Base-by-base conservation (phyloP, 176 grass and related monocot species). In the Canna indica region DNA sequence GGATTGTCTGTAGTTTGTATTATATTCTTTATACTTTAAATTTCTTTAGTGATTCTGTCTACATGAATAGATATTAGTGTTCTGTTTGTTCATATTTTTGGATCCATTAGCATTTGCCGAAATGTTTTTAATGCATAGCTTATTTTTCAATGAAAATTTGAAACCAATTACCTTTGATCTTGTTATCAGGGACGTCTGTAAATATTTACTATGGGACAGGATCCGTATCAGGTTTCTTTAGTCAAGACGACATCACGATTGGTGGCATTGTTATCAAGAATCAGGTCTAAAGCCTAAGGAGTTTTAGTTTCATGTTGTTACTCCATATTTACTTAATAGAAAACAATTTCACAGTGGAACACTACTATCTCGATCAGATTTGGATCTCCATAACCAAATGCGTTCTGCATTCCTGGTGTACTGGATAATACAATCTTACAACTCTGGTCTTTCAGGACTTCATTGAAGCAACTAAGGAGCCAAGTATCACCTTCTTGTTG, bases 391-490 rank as follows among this genome's bases (percentile, higher is more conserved):
- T 16, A 15, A 58, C 30, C 22, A 17, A 17, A 36, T 16, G 20
- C 11, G 41, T 66, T 41, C 47, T 78, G 18, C 17, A 22, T 57
- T 36, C n/a, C n/a, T 36, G 18, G 50, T 48, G 29, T 26, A 56
- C 41, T 38, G 15, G 24, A 65, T 39, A 36, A 34, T 28, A 36
- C 22, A 26, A 14, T 38, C 29, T 24, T 6, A 33, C 24, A 73
- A 25, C 0, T 13, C 15, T 29, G 53, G 41, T n/a, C 2, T 83
- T 39, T 79, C 71, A 96, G 92, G 85, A 76, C 44, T 96, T 96
- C 30, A 96, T 96, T 88, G 92, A 96, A 81, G 88, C 92, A 61
- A 89, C 92, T 44, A 88, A 34, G 41, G 92, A 96, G 76, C 92
- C 92, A 46, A 44, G 92, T 75, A 8, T 96, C 52, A 91, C 92